Conservation (phyloP, 169 alveolate species). For the Eimeria sp. region DNA sequence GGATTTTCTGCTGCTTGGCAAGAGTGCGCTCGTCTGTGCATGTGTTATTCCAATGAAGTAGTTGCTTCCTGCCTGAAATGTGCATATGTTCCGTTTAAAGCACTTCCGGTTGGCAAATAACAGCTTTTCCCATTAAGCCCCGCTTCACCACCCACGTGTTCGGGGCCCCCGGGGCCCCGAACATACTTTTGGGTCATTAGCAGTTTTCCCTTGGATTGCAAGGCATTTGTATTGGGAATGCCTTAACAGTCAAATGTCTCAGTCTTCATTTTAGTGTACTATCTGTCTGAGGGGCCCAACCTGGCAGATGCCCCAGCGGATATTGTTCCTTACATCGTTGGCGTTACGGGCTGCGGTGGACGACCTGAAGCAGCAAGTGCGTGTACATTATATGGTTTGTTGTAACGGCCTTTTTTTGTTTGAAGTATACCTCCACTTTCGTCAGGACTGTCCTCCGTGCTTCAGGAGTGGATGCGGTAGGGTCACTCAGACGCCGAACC, state of each 20-base stretch:
- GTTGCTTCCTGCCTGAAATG: neutral
- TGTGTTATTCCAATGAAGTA: neutral
- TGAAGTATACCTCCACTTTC: neutral
- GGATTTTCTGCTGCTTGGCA: neutral
- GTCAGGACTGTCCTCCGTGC: neutral
- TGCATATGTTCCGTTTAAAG: neutral
- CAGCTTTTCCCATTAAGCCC: neutral
- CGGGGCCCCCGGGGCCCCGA: conserved; percentile 72
- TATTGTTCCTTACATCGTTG: neutral
- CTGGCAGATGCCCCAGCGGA: neutral
- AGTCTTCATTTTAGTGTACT: neutral
- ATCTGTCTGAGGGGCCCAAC: conserved; percentile 12
- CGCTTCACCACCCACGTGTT: conserved; percentile 14
- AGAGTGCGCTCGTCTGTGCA: neutral
- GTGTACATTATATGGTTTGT: neutral
- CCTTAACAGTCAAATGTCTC: neutral
- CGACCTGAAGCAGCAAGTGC: neutral
- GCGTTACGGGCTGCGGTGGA: neutral
- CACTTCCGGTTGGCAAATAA: neutral
- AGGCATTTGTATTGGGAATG: neutral
- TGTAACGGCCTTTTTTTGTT: conserved; percentile 28
- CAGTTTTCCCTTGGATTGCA: neutral
- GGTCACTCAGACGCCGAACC: neutral
- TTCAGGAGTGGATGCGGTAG: neutral
- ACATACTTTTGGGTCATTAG: neutral